Percentiles rank a stretch among this genome's conserved stretches.
Evolutionary conservation across 2,329 filamentous ascomycete species (phyloP).

Genomic region (Fusarium annulatum): DNA sequence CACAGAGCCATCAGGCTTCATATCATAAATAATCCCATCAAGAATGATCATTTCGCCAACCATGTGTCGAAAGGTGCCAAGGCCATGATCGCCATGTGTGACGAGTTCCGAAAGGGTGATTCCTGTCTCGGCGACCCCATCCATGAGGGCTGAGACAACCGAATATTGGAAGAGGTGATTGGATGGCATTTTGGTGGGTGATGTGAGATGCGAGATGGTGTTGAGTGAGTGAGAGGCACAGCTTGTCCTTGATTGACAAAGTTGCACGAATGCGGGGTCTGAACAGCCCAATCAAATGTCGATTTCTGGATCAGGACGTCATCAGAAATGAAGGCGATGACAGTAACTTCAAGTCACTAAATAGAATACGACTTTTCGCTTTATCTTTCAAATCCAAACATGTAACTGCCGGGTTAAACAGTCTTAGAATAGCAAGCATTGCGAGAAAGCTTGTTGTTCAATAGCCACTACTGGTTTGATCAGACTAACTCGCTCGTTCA

Average conservation of each 20-base stretch:
- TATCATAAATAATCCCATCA: constrained; percentile 24
- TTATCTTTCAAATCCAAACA: neutral
- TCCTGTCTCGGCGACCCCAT: constrained; percentile 34
- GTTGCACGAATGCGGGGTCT: neutral
- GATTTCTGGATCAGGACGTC: neutral
- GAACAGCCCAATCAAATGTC: accelerated
- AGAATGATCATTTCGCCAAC: constrained; percentile 39
- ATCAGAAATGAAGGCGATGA: neutral
- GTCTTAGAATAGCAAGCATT: neutral
- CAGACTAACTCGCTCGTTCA: neutral
- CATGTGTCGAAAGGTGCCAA: constrained; percentile 40
- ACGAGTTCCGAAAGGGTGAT: constrained; percentile 23
- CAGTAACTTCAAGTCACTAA: accelerated
- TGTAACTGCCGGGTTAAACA: neutral
- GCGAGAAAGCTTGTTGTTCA: neutral
- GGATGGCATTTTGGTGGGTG: constrained; percentile 6
- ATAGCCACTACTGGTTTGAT: too few species aligned
- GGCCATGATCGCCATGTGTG: constrained; percentile 25
- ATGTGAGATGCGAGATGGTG: neutral
- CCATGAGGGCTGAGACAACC: constrained; percentile 36
- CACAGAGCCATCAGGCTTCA: constrained; percentile 30
- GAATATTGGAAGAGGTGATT: constrained; percentile 37
- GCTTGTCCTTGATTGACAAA: neutral
- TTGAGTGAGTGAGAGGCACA: neutral
- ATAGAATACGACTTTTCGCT: neutral